Evolutionary conservation across 768 basidiomycete species (phyloP), one percentile per base, ranked within the genome.

Genomic region (Antrodiella citrinella): DNA sequence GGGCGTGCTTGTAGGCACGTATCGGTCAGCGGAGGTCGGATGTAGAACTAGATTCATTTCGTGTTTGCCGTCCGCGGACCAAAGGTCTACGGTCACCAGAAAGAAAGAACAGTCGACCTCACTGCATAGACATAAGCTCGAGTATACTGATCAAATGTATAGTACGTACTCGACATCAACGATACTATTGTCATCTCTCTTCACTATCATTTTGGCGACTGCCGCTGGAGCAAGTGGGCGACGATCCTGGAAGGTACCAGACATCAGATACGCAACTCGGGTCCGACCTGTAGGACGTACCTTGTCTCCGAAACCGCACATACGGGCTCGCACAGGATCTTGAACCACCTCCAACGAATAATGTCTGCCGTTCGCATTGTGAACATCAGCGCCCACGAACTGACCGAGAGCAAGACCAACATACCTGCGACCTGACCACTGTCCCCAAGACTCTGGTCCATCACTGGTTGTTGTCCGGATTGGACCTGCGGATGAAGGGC

Each of bases 241-340:
- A 54, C 93, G 84, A 76, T 97, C 93, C 89, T 94, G 65, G 25
- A 48, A 56, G 49, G 35, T 44, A 51, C 45, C 22, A 45, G 55
- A 49, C 49, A 56, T 54, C 57, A 55, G 49, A 45, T 12, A 45
- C 26, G 43, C 18, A 30, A 25, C 35, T 26, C 20, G 21, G 26
- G 45, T 42, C 30, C 49, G 43, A 47, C 44, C 25, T n/a, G 26
- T n/a, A 45, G 40, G 45, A 55, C 74, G 52, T 57, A 91, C 92
- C 75, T 94, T 95, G 73, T 96, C 91, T 42, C 93, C 93, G 66
- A 95, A 94, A 10, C 94, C 94, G 65, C 93, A 95, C 84, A 94
- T 94, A 56, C 93, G 80, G 45, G 93, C 94, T 40, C 93, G 81
- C 44, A 89, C 67, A 38, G 94, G 93, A 58, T 94, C 81, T 64